Percentiles rank a stretch among this genome's conserved stretches.
Conservation (phyloP, 768 basidiomycete genomes). For the Chlorophyllum brunneum region DNA sequence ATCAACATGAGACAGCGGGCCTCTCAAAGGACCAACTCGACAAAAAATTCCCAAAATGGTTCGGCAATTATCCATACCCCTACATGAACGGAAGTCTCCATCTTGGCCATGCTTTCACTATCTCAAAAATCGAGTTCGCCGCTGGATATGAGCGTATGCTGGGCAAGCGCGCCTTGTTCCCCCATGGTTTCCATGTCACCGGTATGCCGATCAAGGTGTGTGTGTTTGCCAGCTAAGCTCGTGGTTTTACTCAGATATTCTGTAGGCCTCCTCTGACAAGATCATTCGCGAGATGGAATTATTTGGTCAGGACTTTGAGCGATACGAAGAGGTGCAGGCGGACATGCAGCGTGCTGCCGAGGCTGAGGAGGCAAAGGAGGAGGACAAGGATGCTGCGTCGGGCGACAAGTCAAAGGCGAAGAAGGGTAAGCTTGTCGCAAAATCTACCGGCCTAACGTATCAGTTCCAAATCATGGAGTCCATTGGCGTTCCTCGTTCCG, state of each 20-base stretch:
- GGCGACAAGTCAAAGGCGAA: constrained; percentile 76
- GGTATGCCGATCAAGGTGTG: constrained; percentile 99
- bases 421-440: constrained; percentile 92
- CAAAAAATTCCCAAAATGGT: constrained; percentile 90
- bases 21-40: constrained; percentile 61
- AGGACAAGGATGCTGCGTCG: constrained; percentile 36
- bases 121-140: constrained; percentile 96
- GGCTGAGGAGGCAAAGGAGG: constrained; percentile 41
- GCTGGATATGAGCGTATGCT: constrained; percentile 94
- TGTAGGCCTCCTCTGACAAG: constrained; percentile 93
- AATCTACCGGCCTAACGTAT: constrained; percentile 90
- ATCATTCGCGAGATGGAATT: constrained; percentile 95
- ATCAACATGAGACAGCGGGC: constrained; percentile 57
- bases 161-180: constrained; percentile 92
- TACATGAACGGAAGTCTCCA: constrained; percentile 99
- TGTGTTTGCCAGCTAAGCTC: constrained; percentile 7
- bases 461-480: constrained; percentile 99
- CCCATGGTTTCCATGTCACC: constrained; percentile 97
- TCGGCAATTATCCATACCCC: constrained; percentile 92
- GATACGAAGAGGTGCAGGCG: constrained; percentile 47
- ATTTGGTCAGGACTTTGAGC: constrained; percentile 88
- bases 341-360: constrained; percentile 44
- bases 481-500: constrained; percentile 79
- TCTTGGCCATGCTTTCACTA: constrained; percentile 95
- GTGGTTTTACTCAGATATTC: neutral